Evolutionary conservation across 495 filamentous ascomycete species (phyloP), one percentile per base, ranked within the genome.

Genomic region (Aspergillus homomorphus): DNA sequence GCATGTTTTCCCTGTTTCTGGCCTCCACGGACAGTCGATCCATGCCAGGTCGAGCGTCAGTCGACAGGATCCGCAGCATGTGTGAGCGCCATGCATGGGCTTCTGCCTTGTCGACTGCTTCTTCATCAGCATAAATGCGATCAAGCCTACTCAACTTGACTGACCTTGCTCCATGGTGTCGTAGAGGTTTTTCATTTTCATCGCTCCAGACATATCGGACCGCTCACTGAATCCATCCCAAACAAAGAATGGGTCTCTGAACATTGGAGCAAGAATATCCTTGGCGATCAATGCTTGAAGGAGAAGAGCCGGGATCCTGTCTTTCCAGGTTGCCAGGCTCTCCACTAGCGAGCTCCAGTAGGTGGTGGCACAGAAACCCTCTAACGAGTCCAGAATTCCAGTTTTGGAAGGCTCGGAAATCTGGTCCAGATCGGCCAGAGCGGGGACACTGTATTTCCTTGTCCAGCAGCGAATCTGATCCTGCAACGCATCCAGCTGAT

Each of bases 31-130:
- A 26, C 54, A 14, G 46, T n/a, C 1, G 9, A 16, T 52, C 50
- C 1, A n/a, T 22, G 38, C 33, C 22, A n/a, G 45, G 30, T 4
- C 42, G 49, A 22, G 44, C 3, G 26, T 9, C 9, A 26, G 42
- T 41, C 1, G 41, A 46, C 15, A 63, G 43, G 0, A 49, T 41
- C 5, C 42, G 53, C 0, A 63, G 22, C 1, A 43, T 63, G 14
- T 59, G 57, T 6, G 61, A 59, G 7, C 61, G 61, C 61, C 61
- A 63, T 12, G 50, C 44, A 18, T 63, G 57, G 21, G 41, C 48
- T 3, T 57, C 53, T 6, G 43, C 22, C 16, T 19, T 3, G 16
- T 56, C 30, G 12, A 44, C 57, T 59, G 8, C 1, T 22, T 3
- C 33, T 16, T 15, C n/a, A 3, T 26, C 2, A 16, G 44, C 16